Conservation (phyloP, 2,329 filamentous ascomycete genomes). For the Aspergillus melleus region DNA sequence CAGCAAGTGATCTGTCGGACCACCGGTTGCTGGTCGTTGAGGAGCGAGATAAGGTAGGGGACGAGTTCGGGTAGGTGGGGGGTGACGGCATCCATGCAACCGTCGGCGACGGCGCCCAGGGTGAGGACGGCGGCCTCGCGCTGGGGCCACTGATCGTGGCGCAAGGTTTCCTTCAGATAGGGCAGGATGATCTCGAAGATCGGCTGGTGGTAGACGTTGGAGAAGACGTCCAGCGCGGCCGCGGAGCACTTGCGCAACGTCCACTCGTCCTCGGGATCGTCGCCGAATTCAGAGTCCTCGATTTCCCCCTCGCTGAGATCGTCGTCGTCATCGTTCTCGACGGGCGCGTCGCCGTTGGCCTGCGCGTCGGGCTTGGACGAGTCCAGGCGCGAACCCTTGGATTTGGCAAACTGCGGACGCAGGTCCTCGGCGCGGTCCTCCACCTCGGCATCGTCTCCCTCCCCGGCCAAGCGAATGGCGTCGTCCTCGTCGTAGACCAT, state of each 20-base stretch:
- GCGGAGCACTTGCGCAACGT: constrained; percentile 96
- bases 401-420: constrained; percentile 85
- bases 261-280: constrained; percentile 87
- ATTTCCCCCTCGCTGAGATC: constrained; percentile 88
- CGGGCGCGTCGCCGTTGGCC: constrained; percentile 45
- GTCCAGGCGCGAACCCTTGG: constrained; percentile 60
- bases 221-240: constrained; percentile 90
- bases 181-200: constrained; percentile 92
- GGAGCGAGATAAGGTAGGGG: constrained; percentile 81
- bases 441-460: constrained; percentile 84
- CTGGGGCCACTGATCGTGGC: constrained; percentile 85
- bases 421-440: constrained; percentile 91
- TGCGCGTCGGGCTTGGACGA: constrained; percentile 48
- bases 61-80: constrained; percentile 89
- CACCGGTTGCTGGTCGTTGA: constrained; percentile 82
- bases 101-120: constrained; percentile 90
- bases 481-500: constrained; percentile 98
- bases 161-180: constrained; percentile 86
- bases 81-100: constrained; percentile 84
- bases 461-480: constrained; percentile 77
- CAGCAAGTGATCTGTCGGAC: constrained; percentile 97
- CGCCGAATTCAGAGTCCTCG: constrained; percentile 68
- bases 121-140: constrained; percentile 93
- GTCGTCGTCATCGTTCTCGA: constrained; percentile 60
- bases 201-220: constrained; percentile 80